Evolutionary conservation across 331 rosid genomes (phyloP).

Genomic region (Malus hybrid): DNA sequence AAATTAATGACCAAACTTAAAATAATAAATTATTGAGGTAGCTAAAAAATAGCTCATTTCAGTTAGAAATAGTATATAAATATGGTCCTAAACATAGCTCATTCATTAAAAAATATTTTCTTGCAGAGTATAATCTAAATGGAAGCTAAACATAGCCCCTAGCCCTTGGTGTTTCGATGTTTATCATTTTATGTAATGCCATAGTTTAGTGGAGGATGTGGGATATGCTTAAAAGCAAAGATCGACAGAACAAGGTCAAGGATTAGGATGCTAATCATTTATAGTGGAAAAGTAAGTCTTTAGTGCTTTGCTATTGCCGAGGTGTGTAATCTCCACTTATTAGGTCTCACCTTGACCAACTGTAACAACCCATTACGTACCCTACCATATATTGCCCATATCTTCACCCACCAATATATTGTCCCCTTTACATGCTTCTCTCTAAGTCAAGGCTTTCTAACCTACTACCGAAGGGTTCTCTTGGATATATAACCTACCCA

Average conservation of each 20-base stretch:
- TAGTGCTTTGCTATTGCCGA: not conserved
- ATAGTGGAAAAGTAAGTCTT: not conserved
- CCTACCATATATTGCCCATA: not conserved
- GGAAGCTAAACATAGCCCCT: too few species aligned
- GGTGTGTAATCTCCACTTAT: not conserved
- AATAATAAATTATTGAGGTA: too few species aligned
- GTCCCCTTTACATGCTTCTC: not conserved
- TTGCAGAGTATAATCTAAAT: too few species aligned
- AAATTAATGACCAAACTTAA: too few species aligned
- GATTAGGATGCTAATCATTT: not conserved
- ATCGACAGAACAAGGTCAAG: not conserved
- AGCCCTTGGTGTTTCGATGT: not conserved
- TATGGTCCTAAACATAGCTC: too few species aligned
- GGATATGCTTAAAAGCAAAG: not conserved
- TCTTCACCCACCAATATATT: conserved; percentile 6
- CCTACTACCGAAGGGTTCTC: not conserved
- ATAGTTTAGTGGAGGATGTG: not conserved
- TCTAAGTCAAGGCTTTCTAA: not conserved
- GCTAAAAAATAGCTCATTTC: too few species aligned
- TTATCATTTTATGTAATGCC: not conserved
- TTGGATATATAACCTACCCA: not conserved
- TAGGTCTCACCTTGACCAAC: not conserved
- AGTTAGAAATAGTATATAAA: too few species aligned
- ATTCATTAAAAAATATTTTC: too few species aligned
- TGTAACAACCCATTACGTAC: conserved; percentile 2